Evolutionary conservation across 805 yeast species (phyloP), one percentile per base, ranked within the genome.

Genomic region (Saccharomycopsis babjevae): DNA sequence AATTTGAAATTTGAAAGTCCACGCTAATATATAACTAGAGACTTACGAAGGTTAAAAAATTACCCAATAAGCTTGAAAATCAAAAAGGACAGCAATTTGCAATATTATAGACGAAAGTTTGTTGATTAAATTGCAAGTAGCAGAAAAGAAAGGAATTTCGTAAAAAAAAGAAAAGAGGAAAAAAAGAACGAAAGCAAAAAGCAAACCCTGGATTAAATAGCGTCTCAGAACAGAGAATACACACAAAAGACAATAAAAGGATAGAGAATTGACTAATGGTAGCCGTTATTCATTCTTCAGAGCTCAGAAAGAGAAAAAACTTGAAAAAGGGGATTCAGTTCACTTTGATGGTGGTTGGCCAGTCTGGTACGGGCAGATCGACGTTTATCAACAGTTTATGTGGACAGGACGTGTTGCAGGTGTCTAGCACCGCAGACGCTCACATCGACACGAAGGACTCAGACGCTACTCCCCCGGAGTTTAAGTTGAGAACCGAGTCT

Each of bases 301-400:
- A 82, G 13, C 66, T 83, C 63, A 81, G 89, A 71, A 88, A 88
- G 75, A 83, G 88, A 71, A 89, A 89, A 76, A 86, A 85, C 57
- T 76, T 88, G 73, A 89, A 89, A 73, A 87, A 89, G 73, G 88
- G 91, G 39, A 83, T 89, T 75, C 89, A 88, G 69, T 89, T 91
- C 77, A 86, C 96, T 25, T 71, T 88, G 62, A 85, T 91, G 93
- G 85, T 89, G 43, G 85, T 89, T 60, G 97, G 97, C 52, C 87
- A 88, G 70, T 83, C 86, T 56, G 97, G 97, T 1, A 76, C 84
- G 55, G 97, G 97, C 18, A 82, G 97, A 71, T 87, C 96, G n/a
- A 91, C 97, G 5, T 86, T 91, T 68, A 89, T 92, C 71, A 91
- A 92, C 75, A 87, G 96, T 42, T 77, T 91, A 59, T 91, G 97